Conservation (phyloP, 345 rosid species). For the Linum usitatissimum region DNA sequence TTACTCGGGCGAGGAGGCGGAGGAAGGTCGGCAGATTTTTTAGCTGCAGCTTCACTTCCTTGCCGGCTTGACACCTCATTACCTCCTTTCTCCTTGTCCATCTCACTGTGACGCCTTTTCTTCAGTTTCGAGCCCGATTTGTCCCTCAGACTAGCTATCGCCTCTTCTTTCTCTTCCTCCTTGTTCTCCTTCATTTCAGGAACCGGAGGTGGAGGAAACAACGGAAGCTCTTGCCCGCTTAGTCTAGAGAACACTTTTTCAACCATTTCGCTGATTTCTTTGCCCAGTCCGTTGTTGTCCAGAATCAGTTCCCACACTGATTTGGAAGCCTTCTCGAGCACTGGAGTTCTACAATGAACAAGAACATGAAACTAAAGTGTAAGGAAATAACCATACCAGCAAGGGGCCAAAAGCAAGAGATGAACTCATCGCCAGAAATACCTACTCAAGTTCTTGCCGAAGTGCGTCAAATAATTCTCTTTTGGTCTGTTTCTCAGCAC, state of each 20-base stretch:
- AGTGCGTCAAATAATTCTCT: slow-evolving; percentile 81
- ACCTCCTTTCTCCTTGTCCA: slow-evolving; percentile 28
- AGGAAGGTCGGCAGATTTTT: not conserved
- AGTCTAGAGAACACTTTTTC: slow-evolving; percentile 68
- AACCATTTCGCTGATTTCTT: slow-evolving; percentile 40
- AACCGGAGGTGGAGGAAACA: slow-evolving; percentile 33
- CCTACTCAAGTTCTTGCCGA: slow-evolving; percentile 81
- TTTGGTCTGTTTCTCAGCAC: slow-evolving; percentile 87
- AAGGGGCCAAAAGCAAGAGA: not conserved
- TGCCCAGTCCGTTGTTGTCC: slow-evolving; percentile 66
- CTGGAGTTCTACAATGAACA: slow-evolving; percentile 48
- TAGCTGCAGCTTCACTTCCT: not conserved
- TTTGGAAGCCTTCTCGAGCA: slow-evolving; percentile 86
- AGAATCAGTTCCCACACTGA: slow-evolving; percentile 97
- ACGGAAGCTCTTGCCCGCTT: slow-evolving; percentile 70
- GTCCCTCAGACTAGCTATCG: slow-evolving; percentile 25
- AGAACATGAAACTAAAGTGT: slow-evolving; percentile 3
- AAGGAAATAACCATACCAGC: not conserved
- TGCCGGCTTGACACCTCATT: not conserved
- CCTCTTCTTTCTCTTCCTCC: slow-evolving; percentile 24
- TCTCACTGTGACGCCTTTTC: slow-evolving; percentile 47
- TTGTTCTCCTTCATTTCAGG: slow-evolving; percentile 24
- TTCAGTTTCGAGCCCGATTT: slow-evolving; percentile 35
- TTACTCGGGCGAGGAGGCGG: slow-evolving; percentile 1
- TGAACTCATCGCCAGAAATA: not conserved